These are phyloP conservation scores for Trichoderma arundinaceum DNA, from an alignment of 2,329 filamentous ascomycete species.

Conservation along the genomic window DNA sequence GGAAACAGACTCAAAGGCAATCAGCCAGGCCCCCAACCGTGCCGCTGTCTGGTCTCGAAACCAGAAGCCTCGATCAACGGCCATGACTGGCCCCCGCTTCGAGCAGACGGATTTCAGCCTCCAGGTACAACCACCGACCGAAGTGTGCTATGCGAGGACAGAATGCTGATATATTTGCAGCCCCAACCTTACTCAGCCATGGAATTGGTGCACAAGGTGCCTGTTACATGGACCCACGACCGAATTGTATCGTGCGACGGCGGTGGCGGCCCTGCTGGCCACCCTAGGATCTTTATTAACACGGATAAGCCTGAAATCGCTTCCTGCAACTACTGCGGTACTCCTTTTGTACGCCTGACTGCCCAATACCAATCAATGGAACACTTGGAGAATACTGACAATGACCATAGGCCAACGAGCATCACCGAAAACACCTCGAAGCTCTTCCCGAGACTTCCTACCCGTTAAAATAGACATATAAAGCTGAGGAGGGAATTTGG, in stretches of 20 bases:
- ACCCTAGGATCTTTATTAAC: constrained; percentile 97
- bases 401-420: constrained; percentile 76
- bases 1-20: constrained; percentile 52
- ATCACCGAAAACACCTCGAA: constrained; percentile 83
- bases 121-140: constrained; percentile 68
- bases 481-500: constrained; percentile 18
- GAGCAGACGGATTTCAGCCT: constrained; percentile 94
- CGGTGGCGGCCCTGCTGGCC: constrained; percentile 85
- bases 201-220: constrained; percentile 93
- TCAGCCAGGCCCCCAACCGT: constrained; percentile 86
- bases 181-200: constrained; percentile 90
- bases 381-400: constrained; percentile 24
- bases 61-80: constrained; percentile 79
- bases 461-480: constrained; percentile 66
- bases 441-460: constrained; percentile 81
- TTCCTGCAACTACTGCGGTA: constrained; percentile 88
- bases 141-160: neutral
- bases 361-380: neutral
- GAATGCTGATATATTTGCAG: constrained; percentile 53
- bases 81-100: constrained; percentile 93
- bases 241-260: constrained; percentile 87
- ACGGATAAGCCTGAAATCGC: constrained; percentile 95
- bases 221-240: constrained; percentile 88
- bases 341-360: constrained; percentile 79
- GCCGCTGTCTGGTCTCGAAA: constrained; percentile 79